phyloP scores from a whole-genome alignment of 441 rosid species.

The Arabidopsis lyrata region DNA sequence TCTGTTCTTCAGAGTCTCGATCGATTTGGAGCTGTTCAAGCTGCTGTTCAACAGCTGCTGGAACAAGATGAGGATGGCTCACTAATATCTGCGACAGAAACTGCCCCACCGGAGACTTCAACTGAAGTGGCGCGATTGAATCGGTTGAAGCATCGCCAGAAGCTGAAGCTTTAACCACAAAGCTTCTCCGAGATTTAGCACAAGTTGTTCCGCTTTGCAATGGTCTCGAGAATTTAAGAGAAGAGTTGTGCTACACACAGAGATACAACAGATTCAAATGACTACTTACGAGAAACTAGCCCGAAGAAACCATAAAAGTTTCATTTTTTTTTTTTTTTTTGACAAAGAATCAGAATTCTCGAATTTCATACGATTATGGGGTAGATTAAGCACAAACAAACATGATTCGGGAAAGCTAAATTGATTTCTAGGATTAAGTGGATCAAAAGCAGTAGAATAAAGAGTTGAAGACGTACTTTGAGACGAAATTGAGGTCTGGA shows the following conservation, averaged over 20 bases:
- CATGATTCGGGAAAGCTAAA: background rate
- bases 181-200: slow-evolving; percentile 53
- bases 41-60: slow-evolving; percentile 95
- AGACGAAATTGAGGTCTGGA: slow-evolving; percentile 33
- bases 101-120: slow-evolving; percentile 89
- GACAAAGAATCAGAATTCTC: background rate
- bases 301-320: slow-evolving; percentile 2
- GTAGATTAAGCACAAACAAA: background rate
- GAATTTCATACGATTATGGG: background rate
- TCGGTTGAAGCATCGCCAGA: slow-evolving; percentile 53
- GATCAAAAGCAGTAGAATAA: background rate
- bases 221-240: slow-evolving; percentile 21
- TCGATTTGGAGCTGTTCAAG: slow-evolving; percentile 90
- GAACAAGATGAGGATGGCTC: slow-evolving; percentile 91
- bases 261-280: background rate
- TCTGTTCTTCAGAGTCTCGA: slow-evolving; percentile 67
- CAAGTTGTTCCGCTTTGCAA: slow-evolving; percentile 38
- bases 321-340: background rate
- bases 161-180: slow-evolving; percentile 65
- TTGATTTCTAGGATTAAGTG: background rate
- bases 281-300: background rate
- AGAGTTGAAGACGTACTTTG: slow-evolving; percentile 31
- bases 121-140: slow-evolving; percentile 81
- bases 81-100: slow-evolving; percentile 78
- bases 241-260: slow-evolving; percentile 16